These are phyloP conservation scores for Hypoxylon sp. DNA, from an alignment of 2,329 filamentous ascomycete genomes.

Conservation along the genomic window DNA sequence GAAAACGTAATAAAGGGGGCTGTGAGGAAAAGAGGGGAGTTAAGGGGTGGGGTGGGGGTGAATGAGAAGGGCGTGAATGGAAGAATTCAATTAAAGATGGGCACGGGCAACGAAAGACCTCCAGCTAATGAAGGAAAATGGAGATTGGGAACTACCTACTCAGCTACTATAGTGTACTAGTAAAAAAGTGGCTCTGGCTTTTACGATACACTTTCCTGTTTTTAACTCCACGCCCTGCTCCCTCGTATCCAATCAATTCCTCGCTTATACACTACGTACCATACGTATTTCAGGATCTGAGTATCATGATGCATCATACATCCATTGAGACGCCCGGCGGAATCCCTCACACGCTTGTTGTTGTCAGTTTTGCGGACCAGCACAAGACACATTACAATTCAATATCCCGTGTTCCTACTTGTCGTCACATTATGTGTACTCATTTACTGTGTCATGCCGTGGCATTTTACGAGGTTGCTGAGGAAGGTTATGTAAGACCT, in stretches of 20 bases:
- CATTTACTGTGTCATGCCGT: constrained; percentile 14
- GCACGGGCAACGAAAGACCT: constrained; percentile 13
- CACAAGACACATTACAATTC: constrained; percentile 28
- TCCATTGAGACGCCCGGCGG: constrained; percentile 27
- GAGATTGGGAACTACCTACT: constrained; percentile 10
- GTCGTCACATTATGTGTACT: constrained; percentile 8
- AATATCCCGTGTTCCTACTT: constrained; percentile 23
- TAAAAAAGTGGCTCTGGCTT: constrained; percentile 17
- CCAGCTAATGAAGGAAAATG: neutral
- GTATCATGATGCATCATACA: constrained; percentile 36
- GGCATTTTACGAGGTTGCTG: constrained; percentile 15
- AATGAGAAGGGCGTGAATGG: constrained; percentile 31
- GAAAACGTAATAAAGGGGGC: constrained; percentile 44
- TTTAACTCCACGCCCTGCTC: constrained; percentile 20
- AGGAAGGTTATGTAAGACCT: constrained; percentile 18
- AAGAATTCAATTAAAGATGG: constrained; percentile 36
- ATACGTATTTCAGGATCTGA: constrained; percentile 32
- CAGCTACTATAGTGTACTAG: neutral
- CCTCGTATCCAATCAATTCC: constrained; percentile 39
- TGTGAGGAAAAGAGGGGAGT: constrained; percentile 9
- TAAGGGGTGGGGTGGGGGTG: constrained; percentile 21
- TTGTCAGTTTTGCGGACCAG: constrained; percentile 13
- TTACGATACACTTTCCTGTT: constrained; percentile 16
- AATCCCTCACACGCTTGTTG: constrained; percentile 25
- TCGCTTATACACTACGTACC: constrained; percentile 31